Evolutionary conservation across 208 protist species (phyloP).

Genomic region (Leishmania tarentolae): DNA sequence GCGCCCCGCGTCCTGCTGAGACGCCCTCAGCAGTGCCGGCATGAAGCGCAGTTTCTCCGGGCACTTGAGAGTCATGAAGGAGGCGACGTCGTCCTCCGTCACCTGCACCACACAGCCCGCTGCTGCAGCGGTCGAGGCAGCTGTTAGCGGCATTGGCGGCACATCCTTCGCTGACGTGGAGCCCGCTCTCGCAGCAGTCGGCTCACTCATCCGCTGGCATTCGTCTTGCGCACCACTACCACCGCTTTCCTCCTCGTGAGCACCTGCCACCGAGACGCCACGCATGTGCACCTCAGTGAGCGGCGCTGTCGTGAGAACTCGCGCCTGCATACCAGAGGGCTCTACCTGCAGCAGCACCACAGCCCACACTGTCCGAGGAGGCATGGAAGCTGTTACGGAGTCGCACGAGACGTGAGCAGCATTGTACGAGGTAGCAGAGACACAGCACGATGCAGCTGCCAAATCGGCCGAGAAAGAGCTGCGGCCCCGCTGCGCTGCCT

Average conservation of each 20-base stretch:
- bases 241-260: neutral
- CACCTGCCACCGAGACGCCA: neutral
- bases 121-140: neutral
- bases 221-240: neutral
- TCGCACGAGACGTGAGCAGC: neutral
- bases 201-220: neutral
- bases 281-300: conserved; percentile 14
- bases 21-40: conserved; percentile 47
- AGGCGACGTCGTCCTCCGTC: conserved; percentile 27
- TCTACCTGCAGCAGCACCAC: conserved; percentile 33
- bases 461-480: neutral
- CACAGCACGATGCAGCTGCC: conserved; percentile 8
- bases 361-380: conserved; percentile 26
- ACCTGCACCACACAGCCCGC: conserved; percentile 3
- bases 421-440: neutral
- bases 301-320: conserved; percentile 29
- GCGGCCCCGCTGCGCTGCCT: neutral
- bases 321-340: conserved; percentile 30
- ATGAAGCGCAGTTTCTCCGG: conserved; percentile 68
- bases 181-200: neutral
- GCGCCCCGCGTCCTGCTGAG: conserved; percentile 36
- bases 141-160: neutral
- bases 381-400: neutral
- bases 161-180: neutral
- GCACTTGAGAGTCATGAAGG: conserved; percentile 54